Evolutionary conservation across 306 rosid genomes (phyloP), one percentile per base, ranked within the genome.

Genomic region (Castanospermum australe): DNA sequence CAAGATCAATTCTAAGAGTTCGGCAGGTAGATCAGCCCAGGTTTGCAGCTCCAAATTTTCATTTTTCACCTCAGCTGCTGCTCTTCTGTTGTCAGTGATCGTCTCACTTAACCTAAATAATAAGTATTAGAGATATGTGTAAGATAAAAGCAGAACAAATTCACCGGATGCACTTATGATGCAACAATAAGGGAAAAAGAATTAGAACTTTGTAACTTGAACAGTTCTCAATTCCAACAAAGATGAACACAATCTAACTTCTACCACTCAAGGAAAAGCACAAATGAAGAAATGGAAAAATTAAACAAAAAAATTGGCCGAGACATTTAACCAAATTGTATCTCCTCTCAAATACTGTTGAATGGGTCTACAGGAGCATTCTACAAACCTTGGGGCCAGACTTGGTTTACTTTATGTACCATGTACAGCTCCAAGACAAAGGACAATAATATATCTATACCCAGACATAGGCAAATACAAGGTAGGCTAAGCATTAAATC

Each of bases 21-120:
- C 92, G 0, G 82, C 78, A 15, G 95, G 95, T 47, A 92, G 90
- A 74, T 90, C 90, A 10, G 88, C 82, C 97, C 95, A 92, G 33
- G 88, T 79, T 62, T 84, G 90, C 42, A 76, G 76, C 83, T 88
- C 88, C 72, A 86, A 50, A 51, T 57, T 70, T 45, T 83, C 87
- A 62, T 24, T 79, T 76, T 84, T 81, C 78, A 38, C 83, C 67
- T 69, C 73, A 55, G 21, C 64, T 71, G 33, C 76, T 5, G 20
- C 79, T 76, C 82, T 66, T 66, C 67, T 81, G 54, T 20, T 75
- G 59, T 54, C 47, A 8, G 63, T 57, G 55, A 82, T 60, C 13
- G 89, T 67, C 67, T 84, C 94, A 39, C 88, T 85, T 73, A 88
- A 71, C 91, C 97, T 88, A 70, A 73, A 86, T 71, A 81, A 76